phyloP scores from a whole-genome alignment of 2,329 filamentous ascomycete genomes.

The Capronia americana region DNA sequence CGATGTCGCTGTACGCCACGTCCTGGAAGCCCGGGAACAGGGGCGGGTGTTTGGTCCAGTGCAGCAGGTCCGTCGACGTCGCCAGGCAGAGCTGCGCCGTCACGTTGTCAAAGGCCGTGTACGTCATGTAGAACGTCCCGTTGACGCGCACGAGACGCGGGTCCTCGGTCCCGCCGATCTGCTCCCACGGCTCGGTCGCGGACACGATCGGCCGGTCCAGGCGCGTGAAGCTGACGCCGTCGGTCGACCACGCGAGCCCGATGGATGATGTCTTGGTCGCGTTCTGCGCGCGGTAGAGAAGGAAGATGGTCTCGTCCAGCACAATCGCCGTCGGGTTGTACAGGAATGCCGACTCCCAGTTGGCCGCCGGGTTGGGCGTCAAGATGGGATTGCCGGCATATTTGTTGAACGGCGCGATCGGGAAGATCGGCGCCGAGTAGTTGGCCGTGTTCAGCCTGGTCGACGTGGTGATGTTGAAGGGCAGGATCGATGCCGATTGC shows the following conservation, averaged over 20 bases:
- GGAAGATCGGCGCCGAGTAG: constrained; percentile 41
- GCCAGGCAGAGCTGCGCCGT: constrained; percentile 46
- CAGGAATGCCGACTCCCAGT: constrained; percentile 38
- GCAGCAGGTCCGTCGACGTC: constrained; percentile 47
- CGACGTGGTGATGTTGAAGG: constrained; percentile 27
- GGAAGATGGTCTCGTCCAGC: constrained; percentile 41
- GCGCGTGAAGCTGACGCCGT: constrained; percentile 47
- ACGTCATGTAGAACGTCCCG: constrained; percentile 49
- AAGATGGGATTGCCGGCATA: constrained; percentile 42
- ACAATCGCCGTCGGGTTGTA: constrained; percentile 40
- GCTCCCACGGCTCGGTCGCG: constrained; percentile 45
- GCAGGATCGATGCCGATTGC: constrained; percentile 1
- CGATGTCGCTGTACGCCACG: constrained; percentile 18
- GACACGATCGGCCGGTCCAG: constrained; percentile 44
- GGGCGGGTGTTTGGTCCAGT: constrained; percentile 44
- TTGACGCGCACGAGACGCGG: constrained; percentile 47
- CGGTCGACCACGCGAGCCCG: constrained; percentile 47
- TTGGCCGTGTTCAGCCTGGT: constrained; percentile 40
- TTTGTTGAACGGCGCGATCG: constrained; percentile 42
- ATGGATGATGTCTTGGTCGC: constrained; percentile 43
- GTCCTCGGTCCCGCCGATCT: constrained; percentile 46
- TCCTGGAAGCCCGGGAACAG: constrained; percentile 31
- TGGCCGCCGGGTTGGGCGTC: constrained; percentile 31
- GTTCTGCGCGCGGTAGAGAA: constrained; percentile 49
- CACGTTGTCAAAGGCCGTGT: constrained; percentile 46